These are phyloP conservation scores for Boletus sp. DNA, from an alignment of 1,284 basidiomycete genomes.

Conservation along the genomic window DNA sequence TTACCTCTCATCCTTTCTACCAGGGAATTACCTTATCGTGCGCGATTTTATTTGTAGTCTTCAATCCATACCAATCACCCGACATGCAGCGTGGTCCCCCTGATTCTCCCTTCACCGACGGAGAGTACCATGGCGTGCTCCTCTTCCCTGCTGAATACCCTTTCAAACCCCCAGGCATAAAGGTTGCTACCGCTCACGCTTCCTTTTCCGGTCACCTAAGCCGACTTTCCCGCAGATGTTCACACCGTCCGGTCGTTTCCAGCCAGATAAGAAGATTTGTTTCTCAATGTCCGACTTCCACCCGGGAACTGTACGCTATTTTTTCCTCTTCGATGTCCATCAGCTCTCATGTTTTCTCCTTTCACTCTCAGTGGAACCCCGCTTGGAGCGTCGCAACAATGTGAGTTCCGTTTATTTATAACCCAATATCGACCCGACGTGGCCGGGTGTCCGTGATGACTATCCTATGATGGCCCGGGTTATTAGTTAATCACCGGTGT, in stretches of 20 bases:
- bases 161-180: slow-evolving; percentile 96
- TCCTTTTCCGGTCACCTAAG: slow-evolving; percentile 8
- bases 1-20: slow-evolving; percentile 9
- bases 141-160: slow-evolving; percentile 93
- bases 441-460: slow-evolving; percentile 15
- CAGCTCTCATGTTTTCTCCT: background rate
- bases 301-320: slow-evolving; percentile 75
- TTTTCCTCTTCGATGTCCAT: slow-evolving; percentile 1
- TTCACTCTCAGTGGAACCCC: slow-evolving; percentile 74
- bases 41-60: slow-evolving; percentile 26
- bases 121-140: slow-evolving; percentile 91
- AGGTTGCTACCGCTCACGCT: slow-evolving; percentile 53
- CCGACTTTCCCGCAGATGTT: slow-evolving; percentile 65
- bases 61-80: slow-evolving; percentile 13
- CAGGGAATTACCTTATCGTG: slow-evolving; percentile 94
- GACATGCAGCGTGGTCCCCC: slow-evolving; percentile 80
- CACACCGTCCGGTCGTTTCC: slow-evolving; percentile 92
- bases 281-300: slow-evolving; percentile 97
- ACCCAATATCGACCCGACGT: slow-evolving; percentile 1
- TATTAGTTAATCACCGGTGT: slow-evolving; percentile 20
- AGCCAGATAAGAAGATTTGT: slow-evolving; percentile 93
- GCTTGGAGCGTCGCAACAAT: slow-evolving; percentile 94
- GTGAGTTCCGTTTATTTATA: slow-evolving; percentile 48
- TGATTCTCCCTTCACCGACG: slow-evolving; percentile 90
- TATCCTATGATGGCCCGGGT: slow-evolving; percentile 22